Evolutionary conservation across 1,284 basidiomycete genomes (phyloP), one percentile per base, ranked within the genome.

Genomic region (Hymenochaete sp.): DNA sequence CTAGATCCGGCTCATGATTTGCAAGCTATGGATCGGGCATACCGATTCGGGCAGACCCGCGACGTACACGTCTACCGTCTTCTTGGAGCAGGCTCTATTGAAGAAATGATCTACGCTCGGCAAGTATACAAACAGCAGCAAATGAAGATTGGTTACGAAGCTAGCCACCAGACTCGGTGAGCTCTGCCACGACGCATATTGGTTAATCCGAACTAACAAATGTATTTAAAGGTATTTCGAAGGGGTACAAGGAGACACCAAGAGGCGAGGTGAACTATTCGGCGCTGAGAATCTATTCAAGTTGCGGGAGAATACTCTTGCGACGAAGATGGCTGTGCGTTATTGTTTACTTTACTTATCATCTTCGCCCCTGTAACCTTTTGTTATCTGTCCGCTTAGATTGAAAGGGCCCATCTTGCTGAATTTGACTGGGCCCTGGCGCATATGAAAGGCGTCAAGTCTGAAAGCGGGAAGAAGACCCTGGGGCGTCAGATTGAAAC

Each of bases 71-170:
- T 95, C 0, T 88, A 83, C 57, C 79, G 90, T 32, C 70, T 96
- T 9, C 71, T 95, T 11, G 88, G 84, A 1, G 84, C 85, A 3
- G 90, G 89, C 3, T 89, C 89, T 1, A 75, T 93, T 14, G 90
- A 93, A 57, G 88, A 87, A 57, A 63, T 87, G 31, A 85, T 91
- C 25, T 90, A 90, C 55, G 83, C 83, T 0, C 77, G 88, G 3
- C 89, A 92, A 61, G 72, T 92, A 7, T 91, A 91, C 63, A 92
- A 92, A 60, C 87, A 89, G 55, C 89, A 91, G 57, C 84, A 88
- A 57, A 90, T 90, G 83, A 75, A 78, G 11, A 89, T 90, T 40
- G 89, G 80, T 0, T 92, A 92, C 57, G 76, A 83, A 53, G 85
- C 82, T 0, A 87, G 82, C 53, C 66, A 84, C 3, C 85, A 88